Base-by-base conservation (phyloP, 2,329 filamentous ascomycete genomes). In the Diaporthe citrichinensis region DNA sequence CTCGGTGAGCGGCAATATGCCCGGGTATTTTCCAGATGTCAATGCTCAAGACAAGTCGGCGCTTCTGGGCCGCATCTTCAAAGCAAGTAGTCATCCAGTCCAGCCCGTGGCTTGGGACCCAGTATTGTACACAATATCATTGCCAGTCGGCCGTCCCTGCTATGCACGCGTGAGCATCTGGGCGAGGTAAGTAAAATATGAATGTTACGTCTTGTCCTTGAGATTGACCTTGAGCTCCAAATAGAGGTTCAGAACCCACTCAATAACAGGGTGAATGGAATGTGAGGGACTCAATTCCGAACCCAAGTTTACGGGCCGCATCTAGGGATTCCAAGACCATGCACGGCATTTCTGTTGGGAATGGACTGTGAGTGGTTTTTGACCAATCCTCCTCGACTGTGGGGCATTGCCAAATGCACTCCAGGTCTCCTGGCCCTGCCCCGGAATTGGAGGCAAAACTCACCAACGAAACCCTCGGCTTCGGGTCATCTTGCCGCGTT, bases 401-500 rank as follows among this genome's bases (percentile, higher is more conserved):
- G 31, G 17, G 28, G 55, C 31, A 58, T 23, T 44, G 25, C 4
- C 20, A 51, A 36, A 67, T 67, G 17, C 10, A 51, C 31, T 25
- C 62, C 7, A 15, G 25, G 2, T 25, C 31, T n/a, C 46, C 34
- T 31, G n/a, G n/a, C 7, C 23, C 34, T 28, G 65, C 31, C n/a
- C 34, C n/a, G 14, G 65, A 69, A 55, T 69, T 69, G 65, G 65
- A 69, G 65, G 49, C 44, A 69, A 69, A 55, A 69, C 34, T 69
- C 34, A 39, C 46, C 65, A 41, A 17, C 9, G 49, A 31, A 20
- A 23, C 41, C n/a, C 49, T 69, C 65, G 46, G 65, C 46, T 55
- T 69, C 65, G 65, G 65, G 65, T 69, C 65, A 69, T 69, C 65
- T 69, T n/a, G 23, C 49, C 49, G 65, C 65, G 65, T 25, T 28